These are phyloP conservation scores for Candida dendrica DNA, from an alignment of 805 yeast species.

Conservation along the genomic window DNA sequence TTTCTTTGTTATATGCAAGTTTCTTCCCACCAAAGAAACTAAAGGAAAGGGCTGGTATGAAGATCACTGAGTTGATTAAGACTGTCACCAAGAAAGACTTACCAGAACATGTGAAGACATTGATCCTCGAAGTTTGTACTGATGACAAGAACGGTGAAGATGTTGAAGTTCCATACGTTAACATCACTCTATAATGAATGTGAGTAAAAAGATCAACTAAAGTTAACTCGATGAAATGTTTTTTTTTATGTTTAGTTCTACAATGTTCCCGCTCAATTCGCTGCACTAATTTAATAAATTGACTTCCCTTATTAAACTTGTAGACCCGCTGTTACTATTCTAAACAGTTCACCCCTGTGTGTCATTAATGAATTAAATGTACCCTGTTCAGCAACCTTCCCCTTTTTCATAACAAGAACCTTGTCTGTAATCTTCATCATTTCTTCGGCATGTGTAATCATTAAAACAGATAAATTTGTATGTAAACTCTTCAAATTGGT, in stretches of 20 bases:
- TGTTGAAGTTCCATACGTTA: constrained; percentile 87
- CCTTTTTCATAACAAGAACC: constrained; percentile 41
- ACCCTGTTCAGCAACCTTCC: constrained; percentile 42
- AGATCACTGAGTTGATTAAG: constrained; percentile 70
- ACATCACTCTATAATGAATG: constrained; percentile 41
- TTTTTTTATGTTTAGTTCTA: no score
- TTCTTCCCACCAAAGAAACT: constrained; percentile 90
- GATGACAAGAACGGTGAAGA: constrained; percentile 93
- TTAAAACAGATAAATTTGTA: constrained; percentile 40
- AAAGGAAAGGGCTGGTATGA: constrained; percentile 64
- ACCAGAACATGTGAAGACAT: constrained; percentile 62
- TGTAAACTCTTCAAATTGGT: constrained; percentile 22
- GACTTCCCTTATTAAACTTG: neutral
- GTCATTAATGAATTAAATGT: constrained; percentile 20
- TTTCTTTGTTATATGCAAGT: constrained; percentile 82
- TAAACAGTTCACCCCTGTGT: constrained; percentile 22
- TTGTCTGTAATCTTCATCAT: constrained; percentile 55
- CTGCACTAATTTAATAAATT: neutral
- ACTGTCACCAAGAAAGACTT: constrained; percentile 80
- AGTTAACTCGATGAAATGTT: no score
- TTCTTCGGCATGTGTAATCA: constrained; percentile 70
- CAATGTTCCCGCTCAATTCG: no score
- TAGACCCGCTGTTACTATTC: constrained; percentile 22
- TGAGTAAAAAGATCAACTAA: neutral
- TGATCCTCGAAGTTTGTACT: constrained; percentile 85